Percentiles rank a stretch among this genome's conserved stretches.
phyloP scores from a whole-genome alignment of 305 asterid species.

The Fraxinus angustifolia region DNA sequence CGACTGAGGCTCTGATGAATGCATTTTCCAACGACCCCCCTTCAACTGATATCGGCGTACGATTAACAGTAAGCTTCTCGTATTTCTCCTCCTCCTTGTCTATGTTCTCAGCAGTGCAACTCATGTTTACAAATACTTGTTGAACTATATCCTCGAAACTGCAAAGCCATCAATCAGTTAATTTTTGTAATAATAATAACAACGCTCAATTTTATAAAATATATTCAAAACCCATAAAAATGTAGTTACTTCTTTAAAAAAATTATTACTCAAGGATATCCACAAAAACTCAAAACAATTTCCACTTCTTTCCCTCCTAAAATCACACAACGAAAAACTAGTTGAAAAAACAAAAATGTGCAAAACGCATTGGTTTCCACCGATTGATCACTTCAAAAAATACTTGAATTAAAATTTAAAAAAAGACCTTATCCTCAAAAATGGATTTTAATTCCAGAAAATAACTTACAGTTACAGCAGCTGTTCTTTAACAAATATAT shows the following conservation, averaged over 20 bases:
- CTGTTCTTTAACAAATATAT: conserved; percentile 30
- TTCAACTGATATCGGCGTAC: background rate
- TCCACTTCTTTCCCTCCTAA: background rate
- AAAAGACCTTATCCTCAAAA: conserved; percentile 44
- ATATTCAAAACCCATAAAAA: background rate
- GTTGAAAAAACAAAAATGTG: conserved; percentile 9
- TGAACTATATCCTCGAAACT: conserved; percentile 40
- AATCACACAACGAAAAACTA: background rate
- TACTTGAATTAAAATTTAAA: conserved; percentile 6
- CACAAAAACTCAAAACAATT: conserved; percentile 19
- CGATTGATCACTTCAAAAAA: conserved; percentile 12
- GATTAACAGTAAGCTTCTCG: conserved; percentile 24
- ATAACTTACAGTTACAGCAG: conserved; percentile 40
- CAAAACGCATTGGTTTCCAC: conserved; percentile 18
- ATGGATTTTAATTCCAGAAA: conserved; percentile 32
- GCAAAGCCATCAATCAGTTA: background rate
- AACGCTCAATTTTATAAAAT: background rate
- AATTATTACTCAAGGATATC: conserved; percentile 16
- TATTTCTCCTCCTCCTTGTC: conserved; percentile 38
- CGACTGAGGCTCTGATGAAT: conserved; percentile 39
- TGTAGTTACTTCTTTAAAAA: background rate
- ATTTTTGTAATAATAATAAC: background rate
- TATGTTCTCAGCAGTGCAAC: conserved; percentile 59
- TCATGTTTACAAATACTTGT: conserved; percentile 47
- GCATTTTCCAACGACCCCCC: background rate